Conservation (phyloP, 768 basidiomycete species). For the Termitomyces eurrhizus region DNA sequence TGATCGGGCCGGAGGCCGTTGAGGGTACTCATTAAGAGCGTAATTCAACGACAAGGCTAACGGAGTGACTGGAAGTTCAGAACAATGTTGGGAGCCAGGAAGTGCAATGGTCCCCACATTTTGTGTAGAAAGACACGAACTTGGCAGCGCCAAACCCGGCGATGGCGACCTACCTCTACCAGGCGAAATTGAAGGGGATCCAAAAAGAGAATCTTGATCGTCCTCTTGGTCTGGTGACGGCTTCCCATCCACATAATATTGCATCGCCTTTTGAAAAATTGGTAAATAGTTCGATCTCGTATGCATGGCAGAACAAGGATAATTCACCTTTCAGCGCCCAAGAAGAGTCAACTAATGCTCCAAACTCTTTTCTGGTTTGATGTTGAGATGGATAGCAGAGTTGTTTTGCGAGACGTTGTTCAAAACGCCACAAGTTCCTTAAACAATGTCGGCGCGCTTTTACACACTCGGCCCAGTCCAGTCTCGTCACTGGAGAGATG, state of each 20-base stretch:
- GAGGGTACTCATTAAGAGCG: slow-evolving; percentile 25
- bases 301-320: not conserved
- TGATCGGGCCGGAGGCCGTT: slow-evolving; percentile 34
- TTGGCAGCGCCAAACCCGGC: slow-evolving; percentile 56
- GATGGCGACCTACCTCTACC: slow-evolving; percentile 72
- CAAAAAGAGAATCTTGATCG: slow-evolving; percentile 75
- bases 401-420: not conserved
- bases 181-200: slow-evolving; percentile 73
- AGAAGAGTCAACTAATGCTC: not conserved
- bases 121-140: slow-evolving; percentile 51
- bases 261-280: slow-evolving; percentile 16
- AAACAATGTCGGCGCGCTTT: not conserved
- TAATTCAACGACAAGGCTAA: slow-evolving; percentile 61
- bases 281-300: slow-evolving; percentile 5
- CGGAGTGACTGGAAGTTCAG: slow-evolving; percentile 82
- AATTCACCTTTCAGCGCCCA: slow-evolving; percentile 17
- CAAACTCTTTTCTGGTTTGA: slow-evolving; percentile 3
- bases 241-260: slow-evolving; percentile 13
- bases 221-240: slow-evolving; percentile 25
- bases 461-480: not conserved
- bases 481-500: not conserved
- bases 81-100: slow-evolving; percentile 89
- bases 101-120: slow-evolving; percentile 98
- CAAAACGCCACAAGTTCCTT: not conserved
- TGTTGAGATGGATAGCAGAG: not conserved